Evolutionary conservation across 129 eudicot genomes (phyloP).

Genomic region (Artemisia annua): DNA sequence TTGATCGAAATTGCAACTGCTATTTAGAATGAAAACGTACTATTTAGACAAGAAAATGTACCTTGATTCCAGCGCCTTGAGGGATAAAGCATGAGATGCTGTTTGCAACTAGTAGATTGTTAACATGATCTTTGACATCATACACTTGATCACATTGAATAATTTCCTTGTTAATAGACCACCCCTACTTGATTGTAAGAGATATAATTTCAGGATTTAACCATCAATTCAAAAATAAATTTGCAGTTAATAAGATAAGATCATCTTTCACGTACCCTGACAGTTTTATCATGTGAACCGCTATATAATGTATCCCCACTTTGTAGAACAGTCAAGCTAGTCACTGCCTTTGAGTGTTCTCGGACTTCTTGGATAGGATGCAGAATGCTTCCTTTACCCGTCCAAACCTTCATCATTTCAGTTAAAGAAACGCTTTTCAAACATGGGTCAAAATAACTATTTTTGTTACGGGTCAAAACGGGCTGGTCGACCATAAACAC

Average conservation of each 20-base stretch:
- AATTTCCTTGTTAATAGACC: constrained; percentile 52
- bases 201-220: constrained; percentile 7
- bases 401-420: constrained; percentile 58
- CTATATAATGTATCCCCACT: constrained; percentile 67
- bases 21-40: too few relatives aligned
- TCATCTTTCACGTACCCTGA: constrained; percentile 50
- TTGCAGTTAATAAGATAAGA: not conserved
- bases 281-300: constrained; percentile 80
- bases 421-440: not conserved
- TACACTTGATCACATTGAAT: constrained; percentile 64
- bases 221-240: not conserved
- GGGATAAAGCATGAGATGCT: constrained; percentile 77
- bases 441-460: not conserved
- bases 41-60: not conserved
- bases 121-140: constrained; percentile 81
- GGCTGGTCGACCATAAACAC: not conserved
- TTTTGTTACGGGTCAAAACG: not conserved
- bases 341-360: constrained; percentile 69
- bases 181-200: constrained; percentile 42
- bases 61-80: constrained; percentile 84
- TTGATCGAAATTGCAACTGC: too few relatives aligned
- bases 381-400: constrained; percentile 40
- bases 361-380: constrained; percentile 57
- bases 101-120: constrained; percentile 61
- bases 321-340: constrained; percentile 59